Percentiles rank a stretch among this genome's conserved stretches.
Conservation (phyloP, 148 eudicot genomes). For the Rhododendron henanense region DNA sequence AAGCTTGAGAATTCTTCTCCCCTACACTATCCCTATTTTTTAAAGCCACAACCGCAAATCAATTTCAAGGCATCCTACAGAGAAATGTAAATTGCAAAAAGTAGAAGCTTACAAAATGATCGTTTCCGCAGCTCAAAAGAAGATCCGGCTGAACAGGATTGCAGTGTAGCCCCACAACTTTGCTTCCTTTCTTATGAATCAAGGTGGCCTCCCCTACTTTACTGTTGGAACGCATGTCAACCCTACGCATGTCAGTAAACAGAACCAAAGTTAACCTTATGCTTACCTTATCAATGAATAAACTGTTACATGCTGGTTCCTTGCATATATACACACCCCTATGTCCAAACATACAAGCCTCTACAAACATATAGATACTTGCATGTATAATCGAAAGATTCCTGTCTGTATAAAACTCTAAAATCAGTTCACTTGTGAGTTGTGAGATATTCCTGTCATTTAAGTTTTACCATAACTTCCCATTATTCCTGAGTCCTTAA, state of each 20-base stretch:
- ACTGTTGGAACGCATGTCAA: slow-evolving; percentile 69
- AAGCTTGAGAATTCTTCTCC: neutral
- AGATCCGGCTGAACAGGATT: slow-evolving; percentile 97
- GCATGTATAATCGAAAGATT: neutral
- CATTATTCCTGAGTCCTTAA: neutral
- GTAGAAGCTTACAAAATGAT: slow-evolving; percentile 75
- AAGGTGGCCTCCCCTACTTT: slow-evolving; percentile 48
- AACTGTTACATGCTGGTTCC: neutral
- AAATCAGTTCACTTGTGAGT: neutral
- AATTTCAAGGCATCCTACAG: neutral
- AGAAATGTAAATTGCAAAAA: neutral
- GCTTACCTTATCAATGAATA: neutral
- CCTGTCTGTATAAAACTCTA: neutral
- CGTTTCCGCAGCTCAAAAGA: slow-evolving; percentile 92
- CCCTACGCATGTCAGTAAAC: slow-evolving; percentile 34
- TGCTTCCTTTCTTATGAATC: slow-evolving; percentile 89
- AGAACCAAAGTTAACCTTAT: neutral
- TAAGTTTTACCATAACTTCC: neutral
- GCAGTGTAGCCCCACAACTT: slow-evolving; percentile 91
- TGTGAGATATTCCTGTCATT: neutral
- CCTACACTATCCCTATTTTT: neutral
- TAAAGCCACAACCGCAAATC: neutral
- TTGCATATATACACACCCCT: neutral
- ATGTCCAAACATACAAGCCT: neutral
- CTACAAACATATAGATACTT: neutral